These are phyloP conservation scores for Thuja plicata DNA, from an alignment of 83 land plant genomes.

Conservation along the genomic window DNA sequence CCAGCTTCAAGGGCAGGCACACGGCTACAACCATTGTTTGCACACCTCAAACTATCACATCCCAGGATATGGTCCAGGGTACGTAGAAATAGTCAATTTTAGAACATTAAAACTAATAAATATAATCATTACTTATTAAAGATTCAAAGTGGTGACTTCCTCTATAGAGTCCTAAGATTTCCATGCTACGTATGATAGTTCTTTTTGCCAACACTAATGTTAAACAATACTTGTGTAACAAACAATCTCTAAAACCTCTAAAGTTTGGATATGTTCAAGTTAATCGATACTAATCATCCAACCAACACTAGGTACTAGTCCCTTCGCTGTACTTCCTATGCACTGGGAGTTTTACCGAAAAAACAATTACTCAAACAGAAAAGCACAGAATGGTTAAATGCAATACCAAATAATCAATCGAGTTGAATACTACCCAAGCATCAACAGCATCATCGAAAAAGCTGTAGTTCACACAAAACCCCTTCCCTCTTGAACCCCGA, in stretches of 20 bases:
- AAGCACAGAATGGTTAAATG: neutral
- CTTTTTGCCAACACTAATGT: neutral
- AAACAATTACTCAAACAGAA: neutral
- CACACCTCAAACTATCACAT: neutral
- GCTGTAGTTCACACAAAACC: slow-evolving; percentile 7
- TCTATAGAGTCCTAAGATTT: neutral
- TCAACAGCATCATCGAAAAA: slow-evolving; percentile 8
- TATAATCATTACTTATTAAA: neutral
- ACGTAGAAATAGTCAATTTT: neutral
- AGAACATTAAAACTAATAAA: neutral
- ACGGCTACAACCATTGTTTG: neutral
- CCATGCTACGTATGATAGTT: neutral
- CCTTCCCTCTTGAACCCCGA: slow-evolving; percentile 2
- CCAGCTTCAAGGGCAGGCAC: neutral
- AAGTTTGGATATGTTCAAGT: neutral
- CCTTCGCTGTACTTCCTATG: neutral
- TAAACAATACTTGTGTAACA: neutral
- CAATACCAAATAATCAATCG: neutral
- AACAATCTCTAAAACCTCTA: neutral
- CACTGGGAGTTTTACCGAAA: neutral
- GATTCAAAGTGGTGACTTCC: neutral
- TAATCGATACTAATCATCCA: neutral
- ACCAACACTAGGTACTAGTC: neutral
- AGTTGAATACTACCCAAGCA: neutral
- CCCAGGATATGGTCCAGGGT: neutral